These are phyloP conservation scores for Entomortierella beljakovae DNA, from an alignment of 192 early-diverging fungal genomes.

Conservation along the genomic window DNA sequence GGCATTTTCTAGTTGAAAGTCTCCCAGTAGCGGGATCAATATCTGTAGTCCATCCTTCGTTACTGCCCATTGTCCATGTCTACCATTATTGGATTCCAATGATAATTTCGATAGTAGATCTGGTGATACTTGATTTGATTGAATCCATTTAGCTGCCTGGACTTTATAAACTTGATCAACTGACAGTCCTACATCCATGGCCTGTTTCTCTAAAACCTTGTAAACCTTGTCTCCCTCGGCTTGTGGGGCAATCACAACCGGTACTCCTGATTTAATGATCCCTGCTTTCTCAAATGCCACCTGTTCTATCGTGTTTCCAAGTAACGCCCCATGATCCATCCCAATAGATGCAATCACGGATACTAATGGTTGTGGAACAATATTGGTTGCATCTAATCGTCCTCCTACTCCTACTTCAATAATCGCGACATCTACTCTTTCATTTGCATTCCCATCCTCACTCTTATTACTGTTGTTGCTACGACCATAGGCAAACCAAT, in stretches of 20 bases:
- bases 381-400: slow-evolving; percentile 86
- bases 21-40: slow-evolving; percentile 74
- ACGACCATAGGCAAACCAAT: slow-evolving; percentile 77
- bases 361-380: slow-evolving; percentile 71
- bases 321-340: slow-evolving; percentile 77
- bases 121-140: background rate
- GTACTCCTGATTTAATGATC: slow-evolving; percentile 71
- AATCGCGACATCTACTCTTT: slow-evolving; percentile 76
- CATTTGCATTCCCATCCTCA: slow-evolving; percentile 31
- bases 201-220: slow-evolving; percentile 40
- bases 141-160: slow-evolving; percentile 37
- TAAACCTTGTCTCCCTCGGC: slow-evolving; percentile 53
- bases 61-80: slow-evolving; percentile 23
- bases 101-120: background rate
- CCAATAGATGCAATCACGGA: slow-evolving; percentile 84
- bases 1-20: slow-evolving; percentile 85
- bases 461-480: background rate
- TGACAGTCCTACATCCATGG: slow-evolving; percentile 18
- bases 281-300: slow-evolving; percentile 89
- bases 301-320: slow-evolving; percentile 78
- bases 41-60: slow-evolving; percentile 45
- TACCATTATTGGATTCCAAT: no score
- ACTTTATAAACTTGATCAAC: slow-evolving; percentile 21
- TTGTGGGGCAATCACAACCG: slow-evolving; percentile 69
- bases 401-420: slow-evolving; percentile 89